A percentile compares a stretch with the other conserved stretches of the same genome.
Conservation (phyloP, 2,329 filamentous ascomycete species). For the Venturia nashicola region DNA sequence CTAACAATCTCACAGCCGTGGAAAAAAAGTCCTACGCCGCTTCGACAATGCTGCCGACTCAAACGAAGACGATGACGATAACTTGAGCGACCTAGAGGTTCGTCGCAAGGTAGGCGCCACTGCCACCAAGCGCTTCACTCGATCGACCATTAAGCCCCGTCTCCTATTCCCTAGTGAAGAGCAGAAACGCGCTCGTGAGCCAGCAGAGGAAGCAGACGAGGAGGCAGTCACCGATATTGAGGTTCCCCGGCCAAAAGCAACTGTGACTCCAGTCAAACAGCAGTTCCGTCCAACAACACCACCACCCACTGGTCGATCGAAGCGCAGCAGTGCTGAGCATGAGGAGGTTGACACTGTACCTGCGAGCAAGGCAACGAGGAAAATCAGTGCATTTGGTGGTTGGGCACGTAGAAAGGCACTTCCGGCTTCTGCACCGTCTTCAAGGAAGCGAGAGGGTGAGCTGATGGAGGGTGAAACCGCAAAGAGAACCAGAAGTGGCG, state of each 20-base stretch:
- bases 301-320: not conserved
- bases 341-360: conserved; percentile 11
- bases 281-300: conserved; percentile 17
- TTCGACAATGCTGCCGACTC: conserved; percentile 34
- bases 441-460: conserved; percentile 33
- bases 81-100: conserved; percentile 19
- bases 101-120: conserved; percentile 24
- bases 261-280: conserved; percentile 24
- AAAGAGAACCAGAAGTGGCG: conserved; percentile 10
- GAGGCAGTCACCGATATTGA: conserved; percentile 45
- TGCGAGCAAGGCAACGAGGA: conserved; percentile 13
- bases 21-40: conserved; percentile 66
- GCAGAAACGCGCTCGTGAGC: conserved; percentile 28
- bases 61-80: conserved; percentile 26
- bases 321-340: not conserved
- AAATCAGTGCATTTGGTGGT: conserved; percentile 50
- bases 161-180: conserved; percentile 53
- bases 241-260: not conserved
- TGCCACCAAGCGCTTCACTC: conserved; percentile 42
- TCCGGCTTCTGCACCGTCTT: conserved; percentile 18
- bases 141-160: conserved; percentile 59
- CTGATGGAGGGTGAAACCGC: conserved; percentile 15
- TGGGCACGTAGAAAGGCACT: conserved; percentile 54
- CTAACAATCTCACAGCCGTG: conserved; percentile 46
- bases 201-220: conserved; percentile 40